A percentile compares a stretch with the other conserved stretches of the same genome.
Conservation (phyloP, 2,329 filamentous ascomycete species). For the Monascus ruber region DNA sequence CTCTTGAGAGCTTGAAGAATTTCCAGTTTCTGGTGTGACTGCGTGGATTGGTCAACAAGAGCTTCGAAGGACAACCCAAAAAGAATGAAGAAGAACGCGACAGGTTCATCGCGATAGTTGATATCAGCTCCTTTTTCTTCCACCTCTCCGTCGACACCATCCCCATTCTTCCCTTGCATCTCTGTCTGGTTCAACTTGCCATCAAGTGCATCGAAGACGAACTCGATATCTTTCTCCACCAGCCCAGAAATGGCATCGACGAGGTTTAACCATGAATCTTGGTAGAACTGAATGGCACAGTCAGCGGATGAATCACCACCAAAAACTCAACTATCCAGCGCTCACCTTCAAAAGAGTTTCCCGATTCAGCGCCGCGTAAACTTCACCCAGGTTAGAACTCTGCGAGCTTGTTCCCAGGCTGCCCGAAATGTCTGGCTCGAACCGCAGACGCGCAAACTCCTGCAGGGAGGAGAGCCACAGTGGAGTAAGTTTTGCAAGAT, state of each 20-base stretch:
- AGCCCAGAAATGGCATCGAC: conserved; percentile 95
- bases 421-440: conserved; percentile 94
- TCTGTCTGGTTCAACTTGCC: conserved; percentile 49
- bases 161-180: conserved; percentile 12
- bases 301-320: not conserved
- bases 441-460: conserved; percentile 84
- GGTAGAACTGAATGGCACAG: conserved; percentile 58
- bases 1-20: conserved; percentile 88
- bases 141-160: conserved; percentile 7
- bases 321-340: not conserved
- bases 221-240: conserved; percentile 94
- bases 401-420: conserved; percentile 70
- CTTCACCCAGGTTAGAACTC: conserved; percentile 78
- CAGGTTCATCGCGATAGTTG: conserved; percentile 94
- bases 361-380: conserved; percentile 88
- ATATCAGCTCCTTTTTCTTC: conserved; percentile 62
- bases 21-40: conserved; percentile 68
- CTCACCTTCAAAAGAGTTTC: conserved; percentile 70
- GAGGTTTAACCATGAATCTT: conserved; percentile 91
- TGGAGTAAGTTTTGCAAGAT: conserved; percentile 80
- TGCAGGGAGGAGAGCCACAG: conserved; percentile 87
- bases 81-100: conserved; percentile 97
- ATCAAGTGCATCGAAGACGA: conserved; percentile 93
- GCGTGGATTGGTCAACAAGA: conserved; percentile 66
- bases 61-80: conserved; percentile 96